phyloP scores from a whole-genome alignment of 1,139 yeast genomes.

The Yamadazyma atlantica region DNA sequence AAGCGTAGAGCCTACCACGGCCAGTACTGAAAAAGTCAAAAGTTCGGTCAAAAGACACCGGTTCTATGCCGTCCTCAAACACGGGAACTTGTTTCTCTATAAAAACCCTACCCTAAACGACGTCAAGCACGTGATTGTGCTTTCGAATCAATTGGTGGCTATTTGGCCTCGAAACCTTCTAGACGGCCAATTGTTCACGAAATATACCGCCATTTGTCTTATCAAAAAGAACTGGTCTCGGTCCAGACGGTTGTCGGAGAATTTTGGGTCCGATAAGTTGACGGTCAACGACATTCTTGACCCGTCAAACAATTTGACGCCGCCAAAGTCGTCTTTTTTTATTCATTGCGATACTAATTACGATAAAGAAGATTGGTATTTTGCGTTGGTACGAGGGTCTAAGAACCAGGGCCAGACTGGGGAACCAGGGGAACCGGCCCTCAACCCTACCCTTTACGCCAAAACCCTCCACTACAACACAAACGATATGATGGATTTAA shows the following conservation, averaged over 20 bases:
- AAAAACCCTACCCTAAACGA: conserved; percentile 64
- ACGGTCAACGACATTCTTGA: conserved; percentile 23
- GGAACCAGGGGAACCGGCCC: too few species aligned
- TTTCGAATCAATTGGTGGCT: conserved; percentile 67
- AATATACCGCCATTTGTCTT: conserved; percentile 75
- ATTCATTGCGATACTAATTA: conserved; percentile 73
- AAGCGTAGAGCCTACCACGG: not conserved
- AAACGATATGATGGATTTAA: conserved; percentile 66
- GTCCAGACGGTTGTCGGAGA: conserved; percentile 27
- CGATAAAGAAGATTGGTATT: conserved; percentile 92
- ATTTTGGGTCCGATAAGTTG: conserved; percentile 18
- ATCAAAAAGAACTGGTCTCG: conserved; percentile 41
- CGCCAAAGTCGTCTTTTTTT: conserved; percentile 63
- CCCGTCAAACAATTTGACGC: conserved; percentile 22
- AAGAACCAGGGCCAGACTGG: too few species aligned
- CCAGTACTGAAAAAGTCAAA: conserved; percentile 3
- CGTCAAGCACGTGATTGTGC: conserved; percentile 76
- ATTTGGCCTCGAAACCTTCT: conserved; percentile 81
- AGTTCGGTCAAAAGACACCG: conserved; percentile 49
- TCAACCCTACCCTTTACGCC: conserved; percentile 48
- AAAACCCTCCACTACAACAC: conserved; percentile 72
- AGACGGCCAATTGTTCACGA: conserved; percentile 79
- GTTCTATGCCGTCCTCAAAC: conserved; percentile 69
- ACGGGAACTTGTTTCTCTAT: conserved; percentile 83
- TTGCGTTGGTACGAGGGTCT: conserved; percentile 75